Evolutionary conservation across 805 yeast species (phyloP).

Genomic region (Candida bentonensis): DNA sequence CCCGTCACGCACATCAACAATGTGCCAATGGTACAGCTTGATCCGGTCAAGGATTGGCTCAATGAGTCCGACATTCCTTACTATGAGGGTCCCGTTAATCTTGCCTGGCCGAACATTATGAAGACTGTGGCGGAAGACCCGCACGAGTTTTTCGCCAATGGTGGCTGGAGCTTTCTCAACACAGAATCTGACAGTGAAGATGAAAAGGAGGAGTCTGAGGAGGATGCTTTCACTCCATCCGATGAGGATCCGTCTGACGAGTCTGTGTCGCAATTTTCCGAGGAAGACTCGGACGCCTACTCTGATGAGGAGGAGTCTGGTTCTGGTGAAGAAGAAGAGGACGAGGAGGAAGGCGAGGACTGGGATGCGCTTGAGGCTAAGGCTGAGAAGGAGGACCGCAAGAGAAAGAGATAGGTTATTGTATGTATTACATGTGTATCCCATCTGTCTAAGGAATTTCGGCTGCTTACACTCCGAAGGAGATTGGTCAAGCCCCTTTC

Average conservation of each 20-base stretch:
- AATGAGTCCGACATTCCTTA: constrained; percentile 95
- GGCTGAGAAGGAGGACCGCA: constrained; percentile 26
- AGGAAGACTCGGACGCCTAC: constrained; percentile 27
- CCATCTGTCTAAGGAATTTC: too few relatives aligned
- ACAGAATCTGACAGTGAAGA: constrained; percentile 76
- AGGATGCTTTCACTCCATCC: constrained; percentile 50
- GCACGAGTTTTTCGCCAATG: constrained; percentile 81
- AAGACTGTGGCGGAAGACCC: constrained; percentile 87
- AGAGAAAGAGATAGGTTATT: constrained; percentile 8
- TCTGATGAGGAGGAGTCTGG: constrained; percentile 20
- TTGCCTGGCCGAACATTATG: constrained; percentile 94
- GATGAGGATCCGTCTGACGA: constrained; percentile 48
- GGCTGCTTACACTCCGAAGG: too few relatives aligned
- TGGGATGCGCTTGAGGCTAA: constrained; percentile 52
- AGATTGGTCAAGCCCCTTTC: too few relatives aligned
- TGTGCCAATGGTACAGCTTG: constrained; percentile 82
- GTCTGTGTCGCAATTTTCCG: constrained; percentile 16
- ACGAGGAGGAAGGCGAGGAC: constrained; percentile 22
- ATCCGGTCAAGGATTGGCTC: constrained; percentile 89
- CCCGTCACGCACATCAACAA: constrained; percentile 91
- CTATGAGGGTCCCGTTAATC: constrained; percentile 88
- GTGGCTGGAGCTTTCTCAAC: constrained; percentile 92
- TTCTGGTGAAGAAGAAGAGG: constrained; percentile 18
- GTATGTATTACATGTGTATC: too few relatives aligned
- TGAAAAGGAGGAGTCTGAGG: constrained; percentile 54